Evolutionary conservation across 148 eudicot genomes (phyloP), one percentile per base, ranked within the genome.

Genomic region (Camellia granthamiana): DNA sequence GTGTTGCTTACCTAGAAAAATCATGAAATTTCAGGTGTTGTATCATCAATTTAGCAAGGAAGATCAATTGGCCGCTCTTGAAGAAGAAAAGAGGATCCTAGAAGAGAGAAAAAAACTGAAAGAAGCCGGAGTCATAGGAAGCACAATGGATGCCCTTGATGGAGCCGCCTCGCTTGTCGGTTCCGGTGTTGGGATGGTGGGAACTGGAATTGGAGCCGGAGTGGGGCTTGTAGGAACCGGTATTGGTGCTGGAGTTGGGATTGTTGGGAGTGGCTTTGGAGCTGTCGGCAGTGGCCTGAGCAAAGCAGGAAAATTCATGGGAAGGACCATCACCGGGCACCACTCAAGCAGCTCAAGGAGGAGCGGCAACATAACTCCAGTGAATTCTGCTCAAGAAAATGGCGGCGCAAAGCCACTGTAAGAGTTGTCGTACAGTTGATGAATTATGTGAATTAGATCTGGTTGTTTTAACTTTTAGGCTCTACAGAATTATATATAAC

Each of bases 241-340:
- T 1, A 44, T 94, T 5, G 91, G 87, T 18, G 87, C 88, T 13
- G 94, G 94, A 55, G 91, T 78, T 9, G 89, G 92, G 46, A 62
- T 89, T 9, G 92, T 89, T 2, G 90, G 91, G 12, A 83, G 84
- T n/a, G 92, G 94, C 3, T 69, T 91, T 5, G 96, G 98, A 63
- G 97, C 94, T 8, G 90, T 93, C 47, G 92, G 94, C 23, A 93
- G 90, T 21, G 94, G 98, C 1, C 84, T 93, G 55, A 83, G 81
- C 86, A 96, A 93, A 81, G 99, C 99, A 1, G 99, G 99, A 61
- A 92, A 88, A 79, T 90, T 93, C 85, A 90, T 95, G 97, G 97
- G 97, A 64, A 82, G 99, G 88, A 92, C 94, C 65, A 84, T 93
- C 59, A 93, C 99, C 0, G 91, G 97, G 41, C 83, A 85, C 8